Evolutionary conservation across 2,329 filamentous ascomycete species (phyloP).

Genomic region (Penicillium concentricum): DNA sequence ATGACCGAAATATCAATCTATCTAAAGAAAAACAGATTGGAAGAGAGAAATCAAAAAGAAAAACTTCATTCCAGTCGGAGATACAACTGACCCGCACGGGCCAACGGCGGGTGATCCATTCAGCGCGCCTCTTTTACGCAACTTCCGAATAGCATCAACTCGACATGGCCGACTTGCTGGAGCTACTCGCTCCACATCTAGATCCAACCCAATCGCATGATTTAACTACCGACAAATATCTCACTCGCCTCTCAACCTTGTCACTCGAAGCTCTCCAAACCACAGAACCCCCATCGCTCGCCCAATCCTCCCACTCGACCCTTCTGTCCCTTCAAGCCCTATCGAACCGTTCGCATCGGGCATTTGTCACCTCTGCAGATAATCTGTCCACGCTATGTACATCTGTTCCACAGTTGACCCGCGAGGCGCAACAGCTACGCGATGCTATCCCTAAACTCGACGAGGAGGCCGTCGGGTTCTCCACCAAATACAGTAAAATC

Average conservation of each 20-base stretch:
- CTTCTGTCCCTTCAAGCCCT: conserved; percentile 81
- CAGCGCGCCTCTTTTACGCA: conserved; percentile 15
- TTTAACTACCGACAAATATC: conserved; percentile 58
- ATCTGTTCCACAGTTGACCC: conserved; percentile 69
- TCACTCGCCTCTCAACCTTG: conserved; percentile 73
- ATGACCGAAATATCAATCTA: not conserved
- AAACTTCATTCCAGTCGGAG: conserved; percentile 19
- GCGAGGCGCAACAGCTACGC: conserved; percentile 65
- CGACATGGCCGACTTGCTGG: conserved; percentile 70
- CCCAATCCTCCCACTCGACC: conserved; percentile 75
- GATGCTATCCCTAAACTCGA: conserved; percentile 77
- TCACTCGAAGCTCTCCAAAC: conserved; percentile 69
- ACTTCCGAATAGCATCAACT: conserved; percentile 8
- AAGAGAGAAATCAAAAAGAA: not conserved
- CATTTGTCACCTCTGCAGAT: conserved; percentile 76
- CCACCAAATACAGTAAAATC: conserved; percentile 75
- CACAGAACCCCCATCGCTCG: conserved; percentile 75
- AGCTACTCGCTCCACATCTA: conserved; percentile 66
- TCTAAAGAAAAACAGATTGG: not conserved
- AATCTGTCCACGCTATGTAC: conserved; percentile 71
- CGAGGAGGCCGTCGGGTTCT: conserved; percentile 73
- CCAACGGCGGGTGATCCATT: conserved; percentile 22
- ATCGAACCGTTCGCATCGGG: conserved; percentile 83
- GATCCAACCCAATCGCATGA: conserved; percentile 39
- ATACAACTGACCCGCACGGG: conserved; percentile 32